Base-by-base conservation (phyloP, 208 protist genomes). In the Tritrichomonas musculus region DNA sequence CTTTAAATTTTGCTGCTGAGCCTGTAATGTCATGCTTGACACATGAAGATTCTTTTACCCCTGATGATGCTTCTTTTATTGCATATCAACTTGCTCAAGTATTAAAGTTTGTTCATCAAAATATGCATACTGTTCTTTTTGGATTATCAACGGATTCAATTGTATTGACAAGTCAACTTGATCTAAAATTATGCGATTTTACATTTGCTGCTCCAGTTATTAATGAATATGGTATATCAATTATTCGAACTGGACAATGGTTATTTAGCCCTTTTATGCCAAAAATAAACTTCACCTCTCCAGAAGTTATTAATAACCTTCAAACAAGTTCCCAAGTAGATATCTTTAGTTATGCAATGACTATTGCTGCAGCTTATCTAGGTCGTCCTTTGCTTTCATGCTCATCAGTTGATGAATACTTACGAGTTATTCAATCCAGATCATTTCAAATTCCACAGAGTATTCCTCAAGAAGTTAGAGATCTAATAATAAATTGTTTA, bases 171-270 rank as follows among this genome's bases (percentile, higher is more conserved):
- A 60, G 53, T 17, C 5, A 5, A 17, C 53, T 60, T 60, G 77
- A 88, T n/a, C 20, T 88, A 2, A 88, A 88, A 88, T 39, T 88
- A 39, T 88, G 41, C 20, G 11, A 88, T 33, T 88, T 88, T 57
- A 57, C 33, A 17, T 88, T 88, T 30, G 41, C 77, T 39, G 33
- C 47, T 57, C 77, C 77, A 36, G 39, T 88, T 53, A 88, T 82
- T 11, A 82, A 82, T 82, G 73, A 82, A 82, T 39, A 82, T 47
- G 47, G 53, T 22, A 17, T 60, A 60, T 5, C 53, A 22, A 17
- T 60, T 17, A 5, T 60, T 60, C 53, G 53, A 60, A 60, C 53
- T 22, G 53, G 53, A 60, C 11, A 60, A 60, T 60, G 53, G 53
- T 22, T 30, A 57, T 30, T 57, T 8, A 57, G 27, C 20, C 47